A percentile compares a stretch with the other conserved stretches of the same genome.
Evolutionary conservation across 2,329 filamentous ascomycete genomes (phyloP).

Genomic region (Aspergillus ochraceoroseus): DNA sequence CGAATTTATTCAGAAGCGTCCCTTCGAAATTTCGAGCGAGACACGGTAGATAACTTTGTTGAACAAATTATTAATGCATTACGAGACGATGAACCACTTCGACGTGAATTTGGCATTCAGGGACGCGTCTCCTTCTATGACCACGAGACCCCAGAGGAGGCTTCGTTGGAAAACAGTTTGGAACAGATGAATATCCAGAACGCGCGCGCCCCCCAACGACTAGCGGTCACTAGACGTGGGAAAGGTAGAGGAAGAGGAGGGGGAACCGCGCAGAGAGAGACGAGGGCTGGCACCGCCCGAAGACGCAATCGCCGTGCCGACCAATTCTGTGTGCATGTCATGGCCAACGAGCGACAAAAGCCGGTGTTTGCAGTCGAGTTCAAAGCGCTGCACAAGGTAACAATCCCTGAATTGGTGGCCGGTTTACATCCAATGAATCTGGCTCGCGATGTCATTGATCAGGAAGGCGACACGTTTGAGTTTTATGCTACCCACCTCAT

Average conservation of each 20-base stretch:
- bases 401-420: too few species aligned
- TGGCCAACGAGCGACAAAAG: conserved; percentile 19
- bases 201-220: conserved; percentile 2
- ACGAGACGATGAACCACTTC: conserved; percentile 1
- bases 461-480: conserved; percentile 27
- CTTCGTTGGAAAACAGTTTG: conserved; percentile 1
- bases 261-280: conserved; percentile 11
- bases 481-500: conserved; percentile 25
- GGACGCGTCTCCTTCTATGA: conserved; percentile 1
- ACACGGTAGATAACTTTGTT: conserved; percentile 26
- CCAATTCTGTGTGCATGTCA: conserved; percentile 24
- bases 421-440: conserved; percentile 26
- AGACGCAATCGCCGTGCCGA: conserved; percentile 23
- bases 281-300: conserved; percentile 13
- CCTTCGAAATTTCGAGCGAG: conserved; percentile 24
- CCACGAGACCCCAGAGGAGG: not conserved
- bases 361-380: conserved; percentile 27
- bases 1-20: conserved; percentile 24
- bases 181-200: conserved; percentile 2
- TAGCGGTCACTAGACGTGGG: not conserved
- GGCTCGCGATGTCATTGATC: conserved; percentile 23
- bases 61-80: conserved; percentile 11
- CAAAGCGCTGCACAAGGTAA: conserved; percentile 28
- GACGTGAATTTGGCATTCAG: conserved; percentile 4
- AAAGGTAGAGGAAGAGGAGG: conserved; percentile 4